These are phyloP conservation scores for Termitomyces sp. DNA, from an alignment of 768 basidiomycete species.

Conservation along the genomic window DNA sequence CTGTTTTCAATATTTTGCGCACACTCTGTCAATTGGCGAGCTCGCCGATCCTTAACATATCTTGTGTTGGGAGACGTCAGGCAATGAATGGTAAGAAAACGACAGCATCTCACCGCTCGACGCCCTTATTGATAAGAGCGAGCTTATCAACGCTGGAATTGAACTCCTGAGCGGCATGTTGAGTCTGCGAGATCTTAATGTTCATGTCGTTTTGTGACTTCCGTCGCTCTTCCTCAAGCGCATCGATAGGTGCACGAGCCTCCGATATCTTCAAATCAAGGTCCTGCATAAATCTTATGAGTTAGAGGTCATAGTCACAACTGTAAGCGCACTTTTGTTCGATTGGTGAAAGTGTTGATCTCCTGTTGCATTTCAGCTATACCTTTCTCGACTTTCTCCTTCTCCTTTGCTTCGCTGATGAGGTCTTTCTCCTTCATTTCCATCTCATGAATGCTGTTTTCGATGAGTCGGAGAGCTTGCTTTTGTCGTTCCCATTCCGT, in stretches of 20 bases:
- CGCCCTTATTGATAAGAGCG: slow-evolving; percentile 49
- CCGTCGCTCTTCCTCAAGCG: slow-evolving; percentile 52
- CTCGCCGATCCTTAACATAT: slow-evolving; percentile 68
- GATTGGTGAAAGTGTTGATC: slow-evolving; percentile 34
- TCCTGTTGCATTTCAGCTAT: slow-evolving; percentile 58
- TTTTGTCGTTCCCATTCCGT: slow-evolving; percentile 62
- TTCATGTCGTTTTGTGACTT: slow-evolving; percentile 45
- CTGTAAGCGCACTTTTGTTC: slow-evolving; percentile 42
- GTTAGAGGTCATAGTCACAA: neutral
- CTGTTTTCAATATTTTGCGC: slow-evolving; percentile 45
- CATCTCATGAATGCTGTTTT: slow-evolving; percentile 58
- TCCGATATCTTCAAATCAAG: slow-evolving; percentile 56
- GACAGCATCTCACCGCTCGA: slow-evolving; percentile 50
- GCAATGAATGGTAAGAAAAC: neutral
- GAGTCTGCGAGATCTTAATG: slow-evolving; percentile 44
- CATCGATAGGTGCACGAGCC: slow-evolving; percentile 60
- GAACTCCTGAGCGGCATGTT: slow-evolving; percentile 55
- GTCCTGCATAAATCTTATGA: slow-evolving; percentile 37
- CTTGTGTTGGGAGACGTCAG: slow-evolving; percentile 31
- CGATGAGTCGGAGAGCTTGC: slow-evolving; percentile 43
- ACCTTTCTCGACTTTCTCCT: slow-evolving; percentile 47
- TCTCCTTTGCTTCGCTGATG: slow-evolving; percentile 54
- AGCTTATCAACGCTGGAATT: slow-evolving; percentile 62
- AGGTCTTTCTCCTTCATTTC: slow-evolving; percentile 58
- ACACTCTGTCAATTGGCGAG: slow-evolving; percentile 54